phyloP scores from a whole-genome alignment of 768 basidiomycete genomes.

The Dacryopinax primogenitus region DNA sequence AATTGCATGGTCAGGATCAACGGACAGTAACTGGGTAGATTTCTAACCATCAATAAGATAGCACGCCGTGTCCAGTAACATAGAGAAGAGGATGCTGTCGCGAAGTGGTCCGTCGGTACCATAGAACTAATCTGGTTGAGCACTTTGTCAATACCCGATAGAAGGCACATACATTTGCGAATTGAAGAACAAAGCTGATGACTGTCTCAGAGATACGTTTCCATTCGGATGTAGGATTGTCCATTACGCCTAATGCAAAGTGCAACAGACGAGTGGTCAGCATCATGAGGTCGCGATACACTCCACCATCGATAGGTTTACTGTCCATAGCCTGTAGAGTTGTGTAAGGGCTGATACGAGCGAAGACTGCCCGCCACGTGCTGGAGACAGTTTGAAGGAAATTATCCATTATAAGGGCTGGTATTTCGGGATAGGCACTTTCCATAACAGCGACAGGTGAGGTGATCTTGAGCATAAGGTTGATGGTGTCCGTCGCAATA shows the following conservation, averaged over 20 bases:
- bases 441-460: background rate
- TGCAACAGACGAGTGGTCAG: constrained; percentile 57
- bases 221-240: constrained; percentile 40
- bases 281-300: constrained; percentile 28
- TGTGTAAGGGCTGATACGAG: background rate
- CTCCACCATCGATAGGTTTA: background rate
- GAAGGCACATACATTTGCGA: constrained; percentile 39
- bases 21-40: background rate
- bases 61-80: constrained; percentile 61
- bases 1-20: background rate
- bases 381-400: background rate
- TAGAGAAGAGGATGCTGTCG: constrained; percentile 46
- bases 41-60: constrained; percentile 58
- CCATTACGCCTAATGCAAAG: constrained; percentile 55
- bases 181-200: constrained; percentile 34
- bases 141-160: background rate
- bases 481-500: background rate
- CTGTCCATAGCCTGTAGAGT: constrained; percentile 3
- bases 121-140: background rate
- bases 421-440: background rate
- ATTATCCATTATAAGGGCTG: background rate
- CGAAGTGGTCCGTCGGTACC: constrained; percentile 13
- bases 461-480: constrained; percentile 2
- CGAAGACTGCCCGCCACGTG: background rate
- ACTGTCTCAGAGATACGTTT: constrained; percentile 38